Percentiles rank a stretch among this genome's conserved stretches.
Conservation (phyloP, 2,329 filamentous ascomycete species). For the Aspergillus vadensis region DNA sequence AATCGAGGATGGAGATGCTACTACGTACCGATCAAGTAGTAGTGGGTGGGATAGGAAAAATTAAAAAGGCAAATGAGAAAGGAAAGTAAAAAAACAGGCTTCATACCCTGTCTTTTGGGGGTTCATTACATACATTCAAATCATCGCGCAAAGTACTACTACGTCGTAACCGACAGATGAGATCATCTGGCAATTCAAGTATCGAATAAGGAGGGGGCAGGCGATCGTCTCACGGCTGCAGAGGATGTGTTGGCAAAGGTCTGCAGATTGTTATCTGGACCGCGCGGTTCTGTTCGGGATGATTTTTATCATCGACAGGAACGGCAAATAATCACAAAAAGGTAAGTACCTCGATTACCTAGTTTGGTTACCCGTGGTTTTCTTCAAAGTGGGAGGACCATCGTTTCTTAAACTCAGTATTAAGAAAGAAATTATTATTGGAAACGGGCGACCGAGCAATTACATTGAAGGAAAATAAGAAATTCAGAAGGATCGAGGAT, state of each 20-base stretch:
- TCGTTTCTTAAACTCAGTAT: no score
- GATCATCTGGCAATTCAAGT: conserved; percentile 8
- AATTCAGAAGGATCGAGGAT: background rate
- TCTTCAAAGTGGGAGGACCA: no score
- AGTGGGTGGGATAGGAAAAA: background rate
- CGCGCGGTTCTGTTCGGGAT: conserved; percentile 5
- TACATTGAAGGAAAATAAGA: background rate
- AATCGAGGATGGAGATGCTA: no score
- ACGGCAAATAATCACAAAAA: background rate
- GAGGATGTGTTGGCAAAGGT: conserved; percentile 30
- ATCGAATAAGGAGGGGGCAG: background rate
- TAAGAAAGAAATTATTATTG: no score
- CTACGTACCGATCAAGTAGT: no score
- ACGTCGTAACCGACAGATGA: conserved; percentile 7
- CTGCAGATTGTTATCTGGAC: conserved; percentile 28
- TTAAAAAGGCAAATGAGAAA: background rate
- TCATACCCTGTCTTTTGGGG: conserved; percentile 8
- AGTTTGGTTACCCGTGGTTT: no score
- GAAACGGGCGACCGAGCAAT: background rate
- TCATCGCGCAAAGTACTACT: conserved; percentile 1
- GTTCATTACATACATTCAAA: background rate
- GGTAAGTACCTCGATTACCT: no score
- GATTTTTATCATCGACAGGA: background rate
- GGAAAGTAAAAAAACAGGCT: conserved; percentile 6
- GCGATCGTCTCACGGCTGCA: conserved; percentile 20